phyloP scores from a whole-genome alignment of 1,284 basidiomycete genomes.

The Cystobasidium sp. region DNA sequence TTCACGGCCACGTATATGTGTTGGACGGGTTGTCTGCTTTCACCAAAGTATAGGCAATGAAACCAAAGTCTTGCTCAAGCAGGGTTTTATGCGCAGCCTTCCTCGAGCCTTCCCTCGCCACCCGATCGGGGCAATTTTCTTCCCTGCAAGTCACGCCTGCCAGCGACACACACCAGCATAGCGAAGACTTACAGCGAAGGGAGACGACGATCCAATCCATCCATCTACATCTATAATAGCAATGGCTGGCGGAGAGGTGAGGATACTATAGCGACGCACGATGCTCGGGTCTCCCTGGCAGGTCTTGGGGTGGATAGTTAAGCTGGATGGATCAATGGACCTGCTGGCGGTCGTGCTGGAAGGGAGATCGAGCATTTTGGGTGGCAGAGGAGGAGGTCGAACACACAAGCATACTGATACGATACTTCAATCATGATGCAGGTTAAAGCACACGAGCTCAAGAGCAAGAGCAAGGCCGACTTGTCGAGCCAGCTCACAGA shows the following conservation, averaged over 20 bases:
- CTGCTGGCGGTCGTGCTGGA: not conserved
- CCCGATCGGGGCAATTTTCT: not conserved
- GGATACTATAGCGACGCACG: not conserved
- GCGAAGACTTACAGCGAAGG: not conserved
- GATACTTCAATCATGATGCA: conserved; percentile 8
- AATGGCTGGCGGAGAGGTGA: conserved; percentile 37
- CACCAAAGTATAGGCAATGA: not conserved
- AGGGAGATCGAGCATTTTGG: conserved; percentile 13
- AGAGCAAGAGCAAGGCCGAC: conserved; percentile 62
- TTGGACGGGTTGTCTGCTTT: not conserved
- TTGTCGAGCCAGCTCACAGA: conserved; percentile 92
- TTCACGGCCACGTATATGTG: no score
- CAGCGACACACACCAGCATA: not conserved
- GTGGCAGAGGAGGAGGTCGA: not conserved
- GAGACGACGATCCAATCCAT: not conserved
- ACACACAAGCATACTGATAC: not conserved
- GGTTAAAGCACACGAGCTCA: conserved; percentile 43
- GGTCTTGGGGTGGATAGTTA: not conserved
- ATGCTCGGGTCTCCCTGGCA: not conserved
- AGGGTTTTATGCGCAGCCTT: not conserved
- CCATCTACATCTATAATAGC: conserved; percentile 16
- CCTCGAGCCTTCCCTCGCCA: not conserved
- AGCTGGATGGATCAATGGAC: conserved; percentile 3
- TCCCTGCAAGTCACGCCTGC: not conserved
- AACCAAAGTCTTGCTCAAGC: not conserved